Conservation (phyloP, 2,329 filamentous ascomycete genomes). For the Corinectria fuckeliana region DNA sequence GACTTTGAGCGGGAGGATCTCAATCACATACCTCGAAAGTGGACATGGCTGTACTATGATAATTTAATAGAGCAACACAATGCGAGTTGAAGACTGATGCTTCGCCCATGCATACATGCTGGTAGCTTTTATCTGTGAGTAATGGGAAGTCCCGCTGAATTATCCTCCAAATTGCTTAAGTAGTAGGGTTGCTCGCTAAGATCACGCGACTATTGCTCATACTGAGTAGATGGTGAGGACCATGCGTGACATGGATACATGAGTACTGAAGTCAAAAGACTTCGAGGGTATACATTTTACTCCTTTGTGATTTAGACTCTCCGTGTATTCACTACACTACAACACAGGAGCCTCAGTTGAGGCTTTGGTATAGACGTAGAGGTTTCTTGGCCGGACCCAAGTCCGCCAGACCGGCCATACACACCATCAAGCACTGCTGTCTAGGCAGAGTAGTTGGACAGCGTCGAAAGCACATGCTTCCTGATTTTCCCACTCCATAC, state of each 20-base stretch:
- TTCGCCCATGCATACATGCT: no score
- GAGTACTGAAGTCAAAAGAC: no score
- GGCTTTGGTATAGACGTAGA: background rate
- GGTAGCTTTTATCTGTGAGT: no score
- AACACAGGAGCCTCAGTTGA: background rate
- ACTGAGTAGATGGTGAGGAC: background rate
- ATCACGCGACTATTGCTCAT: background rate
- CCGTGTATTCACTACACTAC: background rate
- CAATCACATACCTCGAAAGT: no score
- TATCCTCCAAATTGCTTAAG: no score
- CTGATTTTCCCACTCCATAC: background rate
- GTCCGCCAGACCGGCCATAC: background rate
- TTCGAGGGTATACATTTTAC: no score
- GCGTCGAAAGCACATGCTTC: background rate
- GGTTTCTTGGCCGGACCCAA: background rate
- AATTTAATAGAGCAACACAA: no score
- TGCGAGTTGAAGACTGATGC: no score
- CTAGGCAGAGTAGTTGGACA: background rate
- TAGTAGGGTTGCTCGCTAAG: no score
- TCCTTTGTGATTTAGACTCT: background rate
- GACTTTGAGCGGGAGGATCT: no score
- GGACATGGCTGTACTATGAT: no score
- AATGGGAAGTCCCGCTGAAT: no score
- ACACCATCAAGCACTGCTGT: background rate
- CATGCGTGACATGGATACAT: background rate